A percentile compares a stretch with the other conserved stretches of the same genome.
These are phyloP conservation scores for Fusarium denticulatum DNA, from an alignment of 2,329 filamentous ascomycete genomes.

Conservation along the genomic window DNA sequence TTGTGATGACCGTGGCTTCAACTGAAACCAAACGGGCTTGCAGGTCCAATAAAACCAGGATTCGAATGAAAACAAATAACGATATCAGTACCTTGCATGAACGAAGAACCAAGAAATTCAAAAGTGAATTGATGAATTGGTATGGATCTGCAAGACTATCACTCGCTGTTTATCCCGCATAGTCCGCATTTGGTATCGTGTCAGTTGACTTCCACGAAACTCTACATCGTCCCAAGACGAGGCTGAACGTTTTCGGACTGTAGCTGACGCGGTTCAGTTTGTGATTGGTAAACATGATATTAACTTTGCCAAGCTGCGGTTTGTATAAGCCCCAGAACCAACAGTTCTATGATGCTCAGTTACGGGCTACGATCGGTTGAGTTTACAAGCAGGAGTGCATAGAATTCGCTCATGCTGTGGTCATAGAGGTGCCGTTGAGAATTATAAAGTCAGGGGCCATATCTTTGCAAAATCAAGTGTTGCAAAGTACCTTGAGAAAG, in stretches of 20 bases:
- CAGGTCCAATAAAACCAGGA: background rate
- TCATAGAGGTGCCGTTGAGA: background rate
- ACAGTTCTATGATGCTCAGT: slow-evolving; percentile 13
- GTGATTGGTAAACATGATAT: background rate
- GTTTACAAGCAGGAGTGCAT: background rate
- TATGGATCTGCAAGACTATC: slow-evolving; percentile 17
- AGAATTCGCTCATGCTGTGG: background rate
- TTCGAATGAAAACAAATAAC: background rate
- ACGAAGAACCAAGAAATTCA: background rate
- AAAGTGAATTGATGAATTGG: background rate
- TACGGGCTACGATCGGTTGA: background rate
- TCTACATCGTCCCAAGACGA: background rate
- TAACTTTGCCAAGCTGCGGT: background rate
- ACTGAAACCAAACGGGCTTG: slow-evolving; percentile 2
- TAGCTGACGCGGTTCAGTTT: slow-evolving; percentile 5
- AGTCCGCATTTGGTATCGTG: slow-evolving; percentile 19
- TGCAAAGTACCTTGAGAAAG: background rate
- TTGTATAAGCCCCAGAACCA: background rate
- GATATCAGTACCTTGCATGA: slow-evolving; percentile 1
- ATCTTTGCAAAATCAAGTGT: background rate
- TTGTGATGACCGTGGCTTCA: background rate
- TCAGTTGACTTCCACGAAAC: background rate
- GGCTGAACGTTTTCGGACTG: slow-evolving; percentile 1
- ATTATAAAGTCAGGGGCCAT: slow-evolving; percentile 8
- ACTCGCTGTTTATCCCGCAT: background rate